Evolutionary conservation across 2,329 filamentous ascomycete genomes (phyloP).

Genomic region (Venturia effusa): DNA sequence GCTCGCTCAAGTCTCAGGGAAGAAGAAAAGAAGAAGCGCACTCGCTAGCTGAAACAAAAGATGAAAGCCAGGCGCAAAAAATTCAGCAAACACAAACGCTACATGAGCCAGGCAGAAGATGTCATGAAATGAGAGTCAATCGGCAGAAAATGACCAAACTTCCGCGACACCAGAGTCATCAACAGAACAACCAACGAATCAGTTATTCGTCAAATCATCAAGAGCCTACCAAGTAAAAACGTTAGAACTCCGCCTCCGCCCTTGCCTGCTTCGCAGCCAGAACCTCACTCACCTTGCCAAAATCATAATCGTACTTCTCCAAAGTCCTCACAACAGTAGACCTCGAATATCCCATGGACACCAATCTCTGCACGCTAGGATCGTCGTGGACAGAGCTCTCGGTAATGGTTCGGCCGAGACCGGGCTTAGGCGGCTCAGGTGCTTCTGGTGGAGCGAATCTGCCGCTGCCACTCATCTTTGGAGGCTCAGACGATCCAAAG

Average conservation of each 20-base stretch:
- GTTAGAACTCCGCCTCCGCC: conserved; percentile 5
- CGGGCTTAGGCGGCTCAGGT: conserved; percentile 19
- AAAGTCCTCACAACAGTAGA: conserved; percentile 65
- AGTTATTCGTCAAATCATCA: conserved; percentile 8
- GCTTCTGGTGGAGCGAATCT: conserved; percentile 7
- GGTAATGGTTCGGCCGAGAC: conserved; percentile 57
- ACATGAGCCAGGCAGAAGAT: not conserved
- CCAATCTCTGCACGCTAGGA: conserved; percentile 79
- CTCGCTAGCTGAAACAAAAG: not conserved
- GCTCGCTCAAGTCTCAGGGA: not conserved
- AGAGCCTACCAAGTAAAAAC: conserved; percentile 5
- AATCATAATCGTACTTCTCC: conserved; percentile 92
- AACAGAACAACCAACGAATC: not conserved
- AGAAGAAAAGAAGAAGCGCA: not conserved
- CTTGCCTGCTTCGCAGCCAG: conserved; percentile 4
- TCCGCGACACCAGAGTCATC: conserved; percentile 2
- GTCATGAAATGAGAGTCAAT: not conserved
- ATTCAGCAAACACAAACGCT: not conserved
- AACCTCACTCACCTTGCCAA: conserved; percentile 60
- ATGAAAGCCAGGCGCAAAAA: not conserved
- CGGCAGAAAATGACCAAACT: not conserved
- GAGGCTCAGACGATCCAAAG: not conserved
- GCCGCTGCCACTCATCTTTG: not conserved
- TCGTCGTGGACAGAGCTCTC: conserved; percentile 76
- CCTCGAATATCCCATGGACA: conserved; percentile 76